Evolutionary conservation across 2,329 filamentous ascomycete species (phyloP).

Genomic region (Ophiocordyceps australis): DNA sequence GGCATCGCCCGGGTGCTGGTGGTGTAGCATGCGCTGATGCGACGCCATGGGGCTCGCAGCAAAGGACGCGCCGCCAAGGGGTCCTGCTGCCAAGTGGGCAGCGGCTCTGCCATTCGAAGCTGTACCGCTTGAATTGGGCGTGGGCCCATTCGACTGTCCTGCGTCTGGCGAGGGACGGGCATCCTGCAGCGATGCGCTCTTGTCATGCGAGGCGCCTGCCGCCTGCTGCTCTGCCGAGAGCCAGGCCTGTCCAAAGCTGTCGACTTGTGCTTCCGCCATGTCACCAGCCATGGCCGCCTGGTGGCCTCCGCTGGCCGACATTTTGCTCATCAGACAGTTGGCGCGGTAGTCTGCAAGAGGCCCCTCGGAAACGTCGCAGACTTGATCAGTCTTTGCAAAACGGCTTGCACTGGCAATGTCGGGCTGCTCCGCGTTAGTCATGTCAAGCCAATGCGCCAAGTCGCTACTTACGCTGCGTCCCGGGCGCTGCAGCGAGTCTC

Average conservation of each 20-base stretch:
- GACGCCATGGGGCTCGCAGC: conserved; percentile 30
- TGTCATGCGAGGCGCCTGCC: conserved; percentile 15
- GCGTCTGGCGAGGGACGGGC: conserved; percentile 29
- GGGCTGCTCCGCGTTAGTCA: conserved; percentile 13
- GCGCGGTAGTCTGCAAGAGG: conserved; percentile 24
- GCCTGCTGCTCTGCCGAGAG: conserved; percentile 16
- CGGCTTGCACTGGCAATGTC: conserved; percentile 6
- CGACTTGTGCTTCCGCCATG: conserved; percentile 16
- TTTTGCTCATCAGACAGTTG: conserved; percentile 24
- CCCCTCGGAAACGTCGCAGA: too few species aligned
- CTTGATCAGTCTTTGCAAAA: too few species aligned
- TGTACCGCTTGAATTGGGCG: conserved; percentile 34
- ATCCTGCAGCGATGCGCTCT: conserved; percentile 22
- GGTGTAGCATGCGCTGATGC: conserved; percentile 19
- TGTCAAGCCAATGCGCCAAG: too few species aligned
- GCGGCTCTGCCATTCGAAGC: conserved; percentile 13
- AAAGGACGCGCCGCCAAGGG: conserved; percentile 26
- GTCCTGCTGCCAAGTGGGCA: too few species aligned
- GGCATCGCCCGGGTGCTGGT: conserved; percentile 16
- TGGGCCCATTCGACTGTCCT: conserved; percentile 32
- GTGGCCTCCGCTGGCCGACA: conserved; percentile 20
- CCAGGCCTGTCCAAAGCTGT: conserved; percentile 16
- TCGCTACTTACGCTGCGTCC: conserved; percentile 30
- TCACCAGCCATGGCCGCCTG: conserved; percentile 18
- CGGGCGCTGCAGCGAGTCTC: conserved; percentile 32